Base-by-base conservation (phyloP, 176 grass and related monocot species). In the Eleusine indica region DNA sequence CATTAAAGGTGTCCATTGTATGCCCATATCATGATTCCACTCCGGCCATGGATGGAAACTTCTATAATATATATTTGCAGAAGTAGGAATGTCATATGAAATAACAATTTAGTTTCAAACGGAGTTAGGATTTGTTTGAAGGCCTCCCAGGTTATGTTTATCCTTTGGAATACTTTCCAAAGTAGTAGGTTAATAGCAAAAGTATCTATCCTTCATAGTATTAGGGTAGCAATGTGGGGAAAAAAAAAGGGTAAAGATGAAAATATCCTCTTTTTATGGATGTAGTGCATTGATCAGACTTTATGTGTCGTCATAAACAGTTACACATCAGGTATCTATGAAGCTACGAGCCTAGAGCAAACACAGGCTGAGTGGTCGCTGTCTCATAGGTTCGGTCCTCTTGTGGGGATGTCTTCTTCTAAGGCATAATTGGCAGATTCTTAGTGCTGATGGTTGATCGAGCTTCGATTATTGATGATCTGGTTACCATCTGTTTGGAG, bases 231-330 rank as follows among this genome's bases (percentile, higher is more conserved):
- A 51, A 32, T 15, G 3, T 30, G 61, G 25, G 25, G 0, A 28
- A 72, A 5, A 2, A 15, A 48, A 46, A 48, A 2, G 8, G 12
- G 9, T 4, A 8, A 52, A 17, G 6, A 52, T 9, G 1, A 52
- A 17, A 28, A 17, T 51, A 49, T 29, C 12, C 2, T 8, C 13
- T 51, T 17, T 73, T 17, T 9, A n/a, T 51, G 63, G 62, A 79
- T 37, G 29, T 38, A 49, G 3, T 0, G 19, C 30, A 65, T 19
- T 41, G 9, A 57, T 74, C 62, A 68, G 46, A 53, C 64, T 80
- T 80, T 60, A 80, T 53, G n/a, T 53, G 30, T 7, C 30, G 64
- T 80, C 29, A 53, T 39, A 80, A 54, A 80, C 78, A 80, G 78
- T 80, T 80, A 53, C 30, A 54, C 47, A 38, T 68, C 78, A 54